Evolutionary conservation across 306 rosid genomes (phyloP), one percentile per base, ranked within the genome.

Genomic region (Medicago truncatula): DNA sequence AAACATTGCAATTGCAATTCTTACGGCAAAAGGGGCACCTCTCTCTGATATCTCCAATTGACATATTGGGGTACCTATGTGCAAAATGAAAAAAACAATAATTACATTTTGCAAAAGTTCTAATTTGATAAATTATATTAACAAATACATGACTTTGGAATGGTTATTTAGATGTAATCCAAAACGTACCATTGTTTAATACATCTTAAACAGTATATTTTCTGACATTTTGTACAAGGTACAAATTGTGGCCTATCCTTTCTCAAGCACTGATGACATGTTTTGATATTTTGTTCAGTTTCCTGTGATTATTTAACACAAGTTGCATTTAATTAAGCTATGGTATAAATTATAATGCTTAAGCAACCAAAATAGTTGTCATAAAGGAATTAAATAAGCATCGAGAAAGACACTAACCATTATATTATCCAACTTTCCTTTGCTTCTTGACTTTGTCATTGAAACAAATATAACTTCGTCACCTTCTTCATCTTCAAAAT

Each of bases 191-290:
- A 88, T 70, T 85, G 76, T 62, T 70, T 83, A 66, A 87, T 81
- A 65, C 97, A 92, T 31, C 71, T 73, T 41, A 75, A 0, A 70
- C 97, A 92, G 70, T 92, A 92, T 47, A 87, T 44, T 77, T 80
- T 92, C 74, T 16, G 41, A 80, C 97, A 90, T 16, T 72, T 81
- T 64, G 78, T 62, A 77, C 97, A 92, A 57, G 85, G 83, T 34
- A 85, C 81, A 40, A 44, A 76, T 5, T 17, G 9, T 73, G 34
- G 13, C 17, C 80, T 86, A 39, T 78, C 85, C 77, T 52, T 83
- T 77, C 76, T 85, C 89, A 74, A 49, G 76, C 97, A 92, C 47
- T 90, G 97, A 72, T 92, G 97, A 73, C 97, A 92, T 71, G 10
- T 80, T 63, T 49, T 54, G 56, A 38, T 7, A 46, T 9, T 69